Evolutionary conservation across 352 stramenopile species (phyloP).

Genomic region (Pythium grandisporangium): DNA sequence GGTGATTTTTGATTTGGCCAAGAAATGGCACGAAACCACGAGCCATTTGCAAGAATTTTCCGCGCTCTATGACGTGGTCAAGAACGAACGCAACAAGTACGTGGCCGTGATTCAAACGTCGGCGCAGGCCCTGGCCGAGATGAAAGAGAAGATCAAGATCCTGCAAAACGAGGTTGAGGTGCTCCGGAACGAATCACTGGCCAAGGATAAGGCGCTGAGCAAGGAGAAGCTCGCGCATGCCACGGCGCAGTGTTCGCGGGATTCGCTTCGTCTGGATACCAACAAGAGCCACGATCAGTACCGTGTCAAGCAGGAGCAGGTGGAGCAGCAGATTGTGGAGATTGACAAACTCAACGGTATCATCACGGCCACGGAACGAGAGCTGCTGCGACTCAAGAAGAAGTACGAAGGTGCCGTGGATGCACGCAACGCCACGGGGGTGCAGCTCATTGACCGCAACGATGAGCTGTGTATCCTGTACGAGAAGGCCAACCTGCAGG

Average conservation of each 20-base stretch:
- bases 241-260: conserved; percentile 82
- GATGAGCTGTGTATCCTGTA: conserved; percentile 95
- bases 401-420: conserved; percentile 87
- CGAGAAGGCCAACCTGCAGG: conserved; percentile 88
- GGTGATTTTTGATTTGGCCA: conserved; percentile 89
- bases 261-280: conserved; percentile 83
- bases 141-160: conserved; percentile 96
- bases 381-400: conserved; percentile 90
- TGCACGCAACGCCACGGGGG: conserved; percentile 79
- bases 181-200: conserved; percentile 86
- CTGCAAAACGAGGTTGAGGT: conserved; percentile 94
- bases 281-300: conserved; percentile 90
- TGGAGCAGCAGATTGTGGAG: conserved; percentile 94
- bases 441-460: conserved; percentile 93
- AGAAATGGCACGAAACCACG: conserved; percentile 91
- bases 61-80: conserved; percentile 92
- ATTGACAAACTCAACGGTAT: conserved; percentile 94
- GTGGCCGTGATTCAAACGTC: conserved; percentile 91
- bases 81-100: conserved; percentile 95
- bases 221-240: conserved; percentile 87
- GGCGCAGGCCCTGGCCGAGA: conserved; percentile 89
- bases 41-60: conserved; percentile 92
- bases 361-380: conserved; percentile 87
- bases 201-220: conserved; percentile 89
- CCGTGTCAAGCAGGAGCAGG: conserved; percentile 81